These are phyloP conservation scores for Tephrocybe sp. DNA, from an alignment of 768 basidiomycete genomes.

Conservation along the genomic window DNA sequence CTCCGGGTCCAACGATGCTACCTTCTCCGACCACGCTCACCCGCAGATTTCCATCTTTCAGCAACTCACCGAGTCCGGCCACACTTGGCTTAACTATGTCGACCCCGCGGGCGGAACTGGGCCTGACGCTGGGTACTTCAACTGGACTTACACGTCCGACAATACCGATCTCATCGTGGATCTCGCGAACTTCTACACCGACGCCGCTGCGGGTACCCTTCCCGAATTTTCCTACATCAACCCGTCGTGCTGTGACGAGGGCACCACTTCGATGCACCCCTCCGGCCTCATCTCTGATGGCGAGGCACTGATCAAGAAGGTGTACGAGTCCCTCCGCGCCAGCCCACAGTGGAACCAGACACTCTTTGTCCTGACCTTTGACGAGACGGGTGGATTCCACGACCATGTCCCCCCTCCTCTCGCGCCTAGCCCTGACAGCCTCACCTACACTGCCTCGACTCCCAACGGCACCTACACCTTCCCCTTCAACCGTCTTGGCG, in stretches of 20 bases:
- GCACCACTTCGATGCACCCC: constrained; percentile 25
- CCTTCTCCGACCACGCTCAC: constrained; percentile 17
- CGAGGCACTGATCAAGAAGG: constrained; percentile 27
- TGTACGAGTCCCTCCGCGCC: constrained; percentile 31
- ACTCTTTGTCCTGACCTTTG: constrained; percentile 29
- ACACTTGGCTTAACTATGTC: constrained; percentile 27
- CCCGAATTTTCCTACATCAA: constrained; percentile 29
- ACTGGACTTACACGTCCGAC: constrained; percentile 19
- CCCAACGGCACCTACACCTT: constrained; percentile 24
- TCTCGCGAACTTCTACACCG: constrained; percentile 28
- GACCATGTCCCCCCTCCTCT: constrained; percentile 33
- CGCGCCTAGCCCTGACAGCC: constrained; percentile 24
- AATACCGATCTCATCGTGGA: constrained; percentile 19
- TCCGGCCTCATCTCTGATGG: constrained; percentile 23
- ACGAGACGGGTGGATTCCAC: constrained; percentile 31
- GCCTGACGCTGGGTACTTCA: constrained; percentile 23
- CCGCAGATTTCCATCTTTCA: constrained; percentile 27
- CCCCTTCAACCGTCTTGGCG: constrained; percentile 27
- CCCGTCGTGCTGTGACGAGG: constrained; percentile 23
- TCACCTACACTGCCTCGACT: constrained; percentile 27
- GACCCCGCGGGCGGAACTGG: too few species aligned
- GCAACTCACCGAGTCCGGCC: constrained; percentile 19
- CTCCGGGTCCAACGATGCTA: constrained; percentile 26
- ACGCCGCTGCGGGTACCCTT: constrained; percentile 24
- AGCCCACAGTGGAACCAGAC: constrained; percentile 28